These are phyloP conservation scores for Rhynchospora pubera DNA, from an alignment of 176 grass and related monocot genomes.

Conservation along the genomic window DNA sequence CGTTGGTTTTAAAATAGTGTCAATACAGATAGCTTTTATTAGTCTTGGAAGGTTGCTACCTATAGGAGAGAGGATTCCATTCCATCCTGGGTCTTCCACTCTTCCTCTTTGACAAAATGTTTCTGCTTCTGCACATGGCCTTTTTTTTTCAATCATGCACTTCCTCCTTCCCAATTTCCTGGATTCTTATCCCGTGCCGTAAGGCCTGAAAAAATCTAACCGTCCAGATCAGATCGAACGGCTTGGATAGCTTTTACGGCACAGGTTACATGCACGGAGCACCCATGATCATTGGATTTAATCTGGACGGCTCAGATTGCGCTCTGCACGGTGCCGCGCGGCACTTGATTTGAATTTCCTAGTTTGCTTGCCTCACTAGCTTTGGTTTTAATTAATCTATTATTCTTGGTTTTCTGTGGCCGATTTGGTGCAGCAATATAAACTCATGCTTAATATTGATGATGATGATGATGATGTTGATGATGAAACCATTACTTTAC, in stretches of 20 bases:
- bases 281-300: too few species aligned
- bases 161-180: not conserved
- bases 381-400: slow-evolving; percentile 18
- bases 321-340: too few species aligned
- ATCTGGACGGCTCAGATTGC: too few species aligned
- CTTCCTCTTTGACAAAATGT: slow-evolving; percentile 20
- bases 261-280: too few species aligned
- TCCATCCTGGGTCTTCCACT: slow-evolving; percentile 3
- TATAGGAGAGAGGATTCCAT: not conserved
- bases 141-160: not conserved
- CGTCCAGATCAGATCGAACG: too few species aligned
- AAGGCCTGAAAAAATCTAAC: too few species aligned
- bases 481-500: not conserved
- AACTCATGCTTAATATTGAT: not conserved
- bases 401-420: not conserved
- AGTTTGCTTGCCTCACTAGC: slow-evolving; percentile 18
- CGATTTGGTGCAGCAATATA: not conserved
- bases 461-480: too few species aligned
- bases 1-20: slow-evolving; percentile 8
- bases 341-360: too few species aligned
- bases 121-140: slow-evolving; percentile 7
- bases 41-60: slow-evolving; percentile 9
- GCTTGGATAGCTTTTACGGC: too few species aligned
- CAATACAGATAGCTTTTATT: not conserved
- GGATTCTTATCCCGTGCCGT: too few species aligned